Evolutionary conservation across 352 stramenopile genomes (phyloP), one percentile per base, ranked within the genome.

Genomic region (Globisporangium heterothallicum): DNA sequence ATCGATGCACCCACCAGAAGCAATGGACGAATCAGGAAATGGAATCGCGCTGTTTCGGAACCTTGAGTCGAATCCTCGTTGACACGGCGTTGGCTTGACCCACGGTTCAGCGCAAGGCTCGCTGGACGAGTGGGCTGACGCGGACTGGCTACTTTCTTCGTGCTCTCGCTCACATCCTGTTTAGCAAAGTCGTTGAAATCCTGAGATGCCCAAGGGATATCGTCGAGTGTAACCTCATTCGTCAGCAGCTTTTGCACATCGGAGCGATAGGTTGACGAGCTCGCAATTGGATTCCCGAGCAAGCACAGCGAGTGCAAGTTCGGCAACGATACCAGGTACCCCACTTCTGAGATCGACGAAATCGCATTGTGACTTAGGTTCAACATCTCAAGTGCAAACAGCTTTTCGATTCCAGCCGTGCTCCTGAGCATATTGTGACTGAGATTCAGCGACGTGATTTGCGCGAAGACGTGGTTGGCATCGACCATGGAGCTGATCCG

Each of bases 331-430:
- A 59, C 58, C 16, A 64, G 58, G 21, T 56, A 55, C 24, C 36
- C 51, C 6, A 64, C 45, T 19, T 64, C 51, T 3, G 44, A 34
- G 35, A 60, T 56, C 6, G 40, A 50, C 13, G 27, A 30, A 14
- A 64, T 64, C 10, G 38, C 29, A 18, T 64, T 64, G 35, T 61
- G 44, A n/a, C 51, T 56, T 14, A 64, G 29, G 24, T 64, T 51
- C 22, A 64, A 52, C 12, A 57, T 29, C 21, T 64, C 51, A 18
- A 64, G 44, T 19, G 58, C 24, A 16, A 45, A 55, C 18, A 64
- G 51, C 22, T 49, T 50, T 38, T 64, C 58, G 19, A 64, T n/a
- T 0, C 58, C 58, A 6, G 43, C 24, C 10, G 51, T 64, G 51
- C 58, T 64, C 7, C 8, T 27, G 4, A 64, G 24, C 8, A 16